Conservation (phyloP, 768 basidiomycete species). For the Russula abietina region DNA sequence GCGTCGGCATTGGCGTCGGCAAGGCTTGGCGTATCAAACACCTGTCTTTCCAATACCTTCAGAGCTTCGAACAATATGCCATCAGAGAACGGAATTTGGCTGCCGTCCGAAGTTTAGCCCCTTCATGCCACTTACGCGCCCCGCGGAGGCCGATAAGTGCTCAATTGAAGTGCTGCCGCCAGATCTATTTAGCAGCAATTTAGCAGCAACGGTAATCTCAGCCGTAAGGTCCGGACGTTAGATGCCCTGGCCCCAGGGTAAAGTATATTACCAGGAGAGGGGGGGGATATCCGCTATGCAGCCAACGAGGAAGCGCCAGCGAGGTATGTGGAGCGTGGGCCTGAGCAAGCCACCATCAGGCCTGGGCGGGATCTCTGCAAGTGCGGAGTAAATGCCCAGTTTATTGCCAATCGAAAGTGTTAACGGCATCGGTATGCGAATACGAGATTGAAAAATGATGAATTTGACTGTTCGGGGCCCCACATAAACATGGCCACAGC, state of each 20-base stretch:
- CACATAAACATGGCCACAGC: slow-evolving; percentile 6
- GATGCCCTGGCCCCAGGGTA: slow-evolving; percentile 1
- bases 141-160: background rate
- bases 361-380: background rate
- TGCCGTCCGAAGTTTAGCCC: background rate
- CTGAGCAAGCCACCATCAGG: slow-evolving; percentile 2
- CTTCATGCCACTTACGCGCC: background rate
- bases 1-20: slow-evolving; percentile 2
- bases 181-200: background rate
- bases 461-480: slow-evolving; percentile 7
- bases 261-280: background rate
- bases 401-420: background rate
- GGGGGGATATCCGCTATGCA: background rate
- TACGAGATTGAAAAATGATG: slow-evolving; percentile 4
- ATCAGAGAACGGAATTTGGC: background rate
- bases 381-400: background rate
- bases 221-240: slow-evolving; percentile 1
- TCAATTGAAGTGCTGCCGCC: background rate
- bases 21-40: background rate
- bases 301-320: slow-evolving; percentile 10
- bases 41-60: background rate
- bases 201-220: background rate
- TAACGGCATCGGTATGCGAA: background rate
- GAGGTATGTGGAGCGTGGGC: background rate
- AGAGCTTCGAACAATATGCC: background rate